Evolutionary conservation across 2,329 filamentous ascomycete species (phyloP), one percentile per base, ranked within the genome.

Genomic region (Elsinoe perseae): DNA sequence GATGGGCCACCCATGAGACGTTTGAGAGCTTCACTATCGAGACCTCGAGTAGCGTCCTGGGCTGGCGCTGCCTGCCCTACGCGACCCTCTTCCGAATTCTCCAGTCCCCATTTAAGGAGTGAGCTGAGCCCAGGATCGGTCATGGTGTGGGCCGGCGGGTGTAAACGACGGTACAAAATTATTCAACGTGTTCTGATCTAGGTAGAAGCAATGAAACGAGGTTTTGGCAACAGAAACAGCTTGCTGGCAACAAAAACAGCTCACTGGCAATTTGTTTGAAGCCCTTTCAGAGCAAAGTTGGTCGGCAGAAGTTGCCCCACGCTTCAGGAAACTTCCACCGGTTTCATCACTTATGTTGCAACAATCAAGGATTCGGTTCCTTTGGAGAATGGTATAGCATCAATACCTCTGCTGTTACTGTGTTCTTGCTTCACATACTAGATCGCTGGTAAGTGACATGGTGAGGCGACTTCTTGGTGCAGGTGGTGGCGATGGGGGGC

Each of bases 1-100:
- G 86, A 89, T 40, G 88, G 88, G 0, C 87, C 89, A 71, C 90
- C 90, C 67, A 95, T 80, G 56, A 96, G 78, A 12, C 86, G 78
- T 42, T 81, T 81, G 59, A 96, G 78, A 57, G 85, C 78, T 57
- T 89, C 83, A 14, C 86, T 79, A 65, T 84, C 84, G 61, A 93
- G 77, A 20, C 72, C 70, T 44, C 70, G 72, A 28, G 57, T 57
- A 20, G 70, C 69, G 60, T 67, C 68, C 60, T 60, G 66, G 61
- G 62, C 62, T 60, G 64, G 64, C 62, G 62, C 60, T 56, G 66
- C 60, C 54, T 60, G 59, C 56, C 60, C 64, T 32, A 67, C 62
- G 58, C 63, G 67, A 27, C 74, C 68, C 56, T 72, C 69, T 34
- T 73, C 72, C 42, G 81, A 81, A 69, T 86, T 85, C 65, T 84